Conservation (phyloP, 2,329 filamentous ascomycete genomes). For the Basipetospora chlamydospora region DNA sequence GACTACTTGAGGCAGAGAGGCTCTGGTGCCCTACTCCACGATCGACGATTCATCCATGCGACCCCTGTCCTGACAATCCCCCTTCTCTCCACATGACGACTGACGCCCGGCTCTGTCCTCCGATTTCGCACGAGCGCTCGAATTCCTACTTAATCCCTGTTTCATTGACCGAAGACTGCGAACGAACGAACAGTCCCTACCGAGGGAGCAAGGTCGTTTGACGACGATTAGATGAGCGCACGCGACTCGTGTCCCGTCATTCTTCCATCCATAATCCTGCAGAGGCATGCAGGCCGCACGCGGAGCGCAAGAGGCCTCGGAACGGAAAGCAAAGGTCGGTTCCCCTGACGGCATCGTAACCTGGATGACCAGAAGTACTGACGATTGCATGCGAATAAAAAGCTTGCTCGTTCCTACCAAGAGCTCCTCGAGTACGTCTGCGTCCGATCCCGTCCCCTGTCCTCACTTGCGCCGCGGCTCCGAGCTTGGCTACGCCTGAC, state of each 20-base stretch:
- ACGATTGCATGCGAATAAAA: conserved; percentile 8
- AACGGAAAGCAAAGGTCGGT: conserved; percentile 44
- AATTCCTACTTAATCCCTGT: not conserved
- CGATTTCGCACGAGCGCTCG: not conserved
- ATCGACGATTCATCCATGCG: too few species aligned
- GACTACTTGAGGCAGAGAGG: too few species aligned
- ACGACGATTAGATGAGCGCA: not conserved
- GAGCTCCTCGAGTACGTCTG: conserved; percentile 77
- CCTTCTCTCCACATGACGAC: too few species aligned
- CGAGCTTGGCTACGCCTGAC: not conserved
- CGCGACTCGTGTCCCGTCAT: not conserved
- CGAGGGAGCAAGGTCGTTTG: not conserved
- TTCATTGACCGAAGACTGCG: not conserved
- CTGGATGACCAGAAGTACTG: conserved; percentile 8
- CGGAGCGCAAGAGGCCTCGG: conserved; percentile 41
- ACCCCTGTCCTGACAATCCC: too few species aligned
- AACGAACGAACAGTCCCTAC: not conserved
- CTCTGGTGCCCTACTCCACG: too few species aligned
- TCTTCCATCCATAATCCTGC: not conserved
- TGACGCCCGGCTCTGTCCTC: too few species aligned
- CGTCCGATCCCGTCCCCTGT: conserved; percentile 1
- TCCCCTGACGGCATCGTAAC: not conserved
- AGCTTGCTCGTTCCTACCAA: conserved; percentile 96
- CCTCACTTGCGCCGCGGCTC: too few species aligned
- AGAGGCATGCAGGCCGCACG: conserved; percentile 38